Evolutionary conservation across 106 monocot genomes (phyloP).

Genomic region (Ottelia alismoides): DNA sequence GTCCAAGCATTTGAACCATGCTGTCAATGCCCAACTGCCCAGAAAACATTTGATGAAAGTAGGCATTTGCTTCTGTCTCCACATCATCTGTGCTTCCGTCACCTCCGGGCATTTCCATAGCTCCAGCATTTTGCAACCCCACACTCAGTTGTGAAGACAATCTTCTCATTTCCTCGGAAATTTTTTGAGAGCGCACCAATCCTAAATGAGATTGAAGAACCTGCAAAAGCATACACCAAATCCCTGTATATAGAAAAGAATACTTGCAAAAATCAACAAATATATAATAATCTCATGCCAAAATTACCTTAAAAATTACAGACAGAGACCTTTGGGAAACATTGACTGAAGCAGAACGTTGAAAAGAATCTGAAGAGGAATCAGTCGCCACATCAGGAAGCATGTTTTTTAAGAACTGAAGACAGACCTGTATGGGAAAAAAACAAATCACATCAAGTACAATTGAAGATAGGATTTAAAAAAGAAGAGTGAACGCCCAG

Average conservation of each 20-base stretch:
- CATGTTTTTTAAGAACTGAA: slow-evolving; percentile 44
- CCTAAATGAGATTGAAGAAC: slow-evolving; percentile 48
- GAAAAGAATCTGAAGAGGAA: slow-evolving; percentile 17
- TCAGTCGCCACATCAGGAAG: slow-evolving; percentile 23
- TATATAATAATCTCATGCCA: background rate
- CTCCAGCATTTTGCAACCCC: slow-evolving; percentile 16
- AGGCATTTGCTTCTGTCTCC: slow-evolving; percentile 71
- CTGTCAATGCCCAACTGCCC: slow-evolving; percentile 56
- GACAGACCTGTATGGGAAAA: slow-evolving; percentile 38
- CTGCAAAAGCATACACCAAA: slow-evolving; percentile 21
- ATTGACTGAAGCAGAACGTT: slow-evolving; percentile 20
- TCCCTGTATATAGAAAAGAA: background rate
- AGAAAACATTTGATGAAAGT: slow-evolving; percentile 97
- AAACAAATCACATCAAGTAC: background rate
- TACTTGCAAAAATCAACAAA: background rate
- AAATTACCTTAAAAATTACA: slow-evolving; percentile 56
- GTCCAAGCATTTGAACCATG: slow-evolving; percentile 81
- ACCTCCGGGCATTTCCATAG: slow-evolving; percentile 15
- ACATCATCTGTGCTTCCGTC: slow-evolving; percentile 40
- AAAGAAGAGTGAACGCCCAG: too few relatives aligned
- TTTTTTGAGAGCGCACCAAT: slow-evolving; percentile 21
- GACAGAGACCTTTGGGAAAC: slow-evolving; percentile 33
- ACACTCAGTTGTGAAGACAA: slow-evolving; percentile 3
- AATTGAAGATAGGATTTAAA: background rate
- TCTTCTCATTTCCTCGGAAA: slow-evolving; percentile 50